phyloP scores from a whole-genome alignment of 2,329 filamentous ascomycete species.

The Talaromyces amestolkiae region DNA sequence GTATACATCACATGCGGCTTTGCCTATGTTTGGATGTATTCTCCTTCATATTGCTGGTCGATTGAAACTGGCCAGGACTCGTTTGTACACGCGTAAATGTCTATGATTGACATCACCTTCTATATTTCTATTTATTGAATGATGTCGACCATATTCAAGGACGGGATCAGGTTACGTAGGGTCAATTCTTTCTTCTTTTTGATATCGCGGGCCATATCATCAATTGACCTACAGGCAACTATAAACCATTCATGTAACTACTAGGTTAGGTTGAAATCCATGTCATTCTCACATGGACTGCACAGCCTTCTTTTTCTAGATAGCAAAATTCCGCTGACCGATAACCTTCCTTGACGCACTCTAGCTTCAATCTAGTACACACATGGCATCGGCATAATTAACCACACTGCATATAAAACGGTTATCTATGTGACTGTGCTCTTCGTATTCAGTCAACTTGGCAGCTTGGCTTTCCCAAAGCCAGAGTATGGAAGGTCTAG shows the following conservation, averaged over 20 bases:
- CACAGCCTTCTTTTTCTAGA: background rate
- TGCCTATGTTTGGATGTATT: background rate
- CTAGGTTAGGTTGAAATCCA: background rate
- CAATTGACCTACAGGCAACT: background rate
- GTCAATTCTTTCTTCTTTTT: background rate
- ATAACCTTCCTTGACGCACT: background rate
- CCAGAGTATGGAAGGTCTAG: background rate
- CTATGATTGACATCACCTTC: background rate
- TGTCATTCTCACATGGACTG: background rate
- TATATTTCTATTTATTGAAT: background rate
- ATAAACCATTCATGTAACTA: background rate
- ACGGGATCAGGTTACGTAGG: background rate
- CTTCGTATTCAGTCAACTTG: background rate
- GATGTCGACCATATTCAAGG: background rate
- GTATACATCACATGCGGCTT: background rate
- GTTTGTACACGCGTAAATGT: background rate
- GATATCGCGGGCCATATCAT: background rate
- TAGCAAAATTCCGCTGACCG: no score
- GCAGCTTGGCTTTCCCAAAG: background rate
- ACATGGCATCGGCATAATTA: background rate
- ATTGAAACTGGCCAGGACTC: background rate
- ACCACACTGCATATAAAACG: background rate
- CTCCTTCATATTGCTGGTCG: background rate
- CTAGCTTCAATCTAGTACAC: background rate
- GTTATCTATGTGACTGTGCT: background rate